Evolutionary conservation across 805 yeast species (phyloP), one percentile per base, ranked within the genome.

Genomic region (Ogataea nonfermentans): DNA sequence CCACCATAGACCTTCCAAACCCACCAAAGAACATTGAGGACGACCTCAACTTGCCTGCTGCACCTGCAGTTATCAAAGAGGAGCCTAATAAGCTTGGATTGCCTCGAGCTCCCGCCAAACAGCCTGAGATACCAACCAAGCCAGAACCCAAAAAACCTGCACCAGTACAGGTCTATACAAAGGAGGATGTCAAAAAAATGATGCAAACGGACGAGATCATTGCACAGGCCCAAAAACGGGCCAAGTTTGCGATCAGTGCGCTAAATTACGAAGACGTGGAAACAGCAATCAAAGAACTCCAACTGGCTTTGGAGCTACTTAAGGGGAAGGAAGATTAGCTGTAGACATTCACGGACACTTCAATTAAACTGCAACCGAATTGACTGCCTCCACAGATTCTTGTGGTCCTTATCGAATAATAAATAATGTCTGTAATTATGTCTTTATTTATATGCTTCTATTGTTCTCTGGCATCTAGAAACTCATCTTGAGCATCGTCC

Each of bases 211-310:
- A 80, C 15, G 84, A 76, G 38, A 65, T 70, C 32, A 78, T 83
- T 14, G 55, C 76, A 8, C 67, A 72, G 49, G 77, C 81, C 1
- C 91, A 84, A 53, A 82, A 78, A 50, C 74, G 71, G 44, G 84
- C 90, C 23, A 82, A 78, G 55, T 84, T 79, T 57, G 91, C 89
- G 2, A 78, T 83, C 6, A 80, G 88, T 41, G 93, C 95, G 0
- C 67, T 84, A 55, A 83, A 83, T 55, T 84, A 83, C 56, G 91
- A 84, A 46, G 95, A 84, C 51, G 62, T 76, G 24, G 70, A 58
- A 3, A 84, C 91, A 0, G 91, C 91, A 2, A 76, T 78, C 30
- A 66, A 64, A 25, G 87, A 84, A 55, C 61, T 84, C 32, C 58
- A 62, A 12, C 56, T 66, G 17, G 88, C 88, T 0, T 57, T 83